phyloP scores from a whole-genome alignment of 2,329 filamentous ascomycete genomes.

The Diaporthe batatas region DNA sequence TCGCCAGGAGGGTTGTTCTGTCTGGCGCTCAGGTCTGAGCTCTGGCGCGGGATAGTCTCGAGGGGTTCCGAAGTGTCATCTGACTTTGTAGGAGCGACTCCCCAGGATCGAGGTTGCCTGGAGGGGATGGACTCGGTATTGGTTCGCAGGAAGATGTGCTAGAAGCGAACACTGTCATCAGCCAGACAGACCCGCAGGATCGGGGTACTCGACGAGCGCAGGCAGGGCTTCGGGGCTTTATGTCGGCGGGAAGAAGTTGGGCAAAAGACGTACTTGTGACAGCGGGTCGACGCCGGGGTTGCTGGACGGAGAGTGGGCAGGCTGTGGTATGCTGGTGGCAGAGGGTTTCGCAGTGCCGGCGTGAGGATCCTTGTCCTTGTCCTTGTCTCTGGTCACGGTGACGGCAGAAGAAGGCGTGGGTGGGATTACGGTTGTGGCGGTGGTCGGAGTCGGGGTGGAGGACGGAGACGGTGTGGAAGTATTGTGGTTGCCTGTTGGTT shows the following conservation, averaged over 20 bases:
- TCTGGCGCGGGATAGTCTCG: constrained; percentile 52
- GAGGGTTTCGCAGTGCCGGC: constrained; percentile 23
- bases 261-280: constrained; percentile 39
- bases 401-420: constrained; percentile 28
- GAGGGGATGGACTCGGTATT: constrained; percentile 68
- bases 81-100: constrained; percentile 57
- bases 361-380: constrained; percentile 35
- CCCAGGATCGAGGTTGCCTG: constrained; percentile 68
- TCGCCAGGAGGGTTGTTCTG: constrained; percentile 53
- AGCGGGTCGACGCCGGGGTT: constrained; percentile 41
- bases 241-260: not conserved
- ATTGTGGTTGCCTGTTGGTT: constrained; percentile 32
- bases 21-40: constrained; percentile 58
- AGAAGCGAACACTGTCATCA: constrained; percentile 30
- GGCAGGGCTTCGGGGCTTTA: not conserved
- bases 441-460: constrained; percentile 25
- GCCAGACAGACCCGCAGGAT: constrained; percentile 11
- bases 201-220: not conserved
- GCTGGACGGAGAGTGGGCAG: constrained; percentile 6
- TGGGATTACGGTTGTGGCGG: constrained; percentile 33
- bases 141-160: constrained; percentile 77
- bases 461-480: constrained; percentile 1
- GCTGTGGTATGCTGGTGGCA: constrained; percentile 8
- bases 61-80: constrained; percentile 61
- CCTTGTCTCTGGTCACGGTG: not conserved